phyloP scores from a whole-genome alignment of 2,329 filamentous ascomycete genomes.

The Ramichloridium luteum region DNA sequence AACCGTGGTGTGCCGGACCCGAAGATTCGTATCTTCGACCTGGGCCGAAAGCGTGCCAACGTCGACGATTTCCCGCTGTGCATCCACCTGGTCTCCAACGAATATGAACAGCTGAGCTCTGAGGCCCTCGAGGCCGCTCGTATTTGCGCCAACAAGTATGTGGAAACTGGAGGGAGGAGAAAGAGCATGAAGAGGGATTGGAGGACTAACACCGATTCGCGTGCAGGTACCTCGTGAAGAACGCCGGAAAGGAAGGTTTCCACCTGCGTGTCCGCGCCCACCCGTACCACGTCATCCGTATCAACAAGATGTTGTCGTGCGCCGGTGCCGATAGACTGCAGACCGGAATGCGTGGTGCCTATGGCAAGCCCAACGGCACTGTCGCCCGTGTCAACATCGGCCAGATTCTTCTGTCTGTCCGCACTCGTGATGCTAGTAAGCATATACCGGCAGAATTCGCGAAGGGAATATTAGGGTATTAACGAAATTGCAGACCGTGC shows the following conservation, averaged over 20 bases:
- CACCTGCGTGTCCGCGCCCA: constrained; percentile 70
- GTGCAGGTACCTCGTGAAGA: constrained; percentile 53
- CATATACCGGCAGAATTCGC: constrained; percentile 17
- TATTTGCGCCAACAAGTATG: constrained; percentile 99
- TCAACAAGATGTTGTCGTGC: constrained; percentile 99
- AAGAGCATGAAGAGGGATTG: constrained; percentile 3
- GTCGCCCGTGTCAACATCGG: constrained; percentile 99
- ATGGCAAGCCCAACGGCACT: constrained; percentile 97
- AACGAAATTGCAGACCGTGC: constrained; percentile 61
- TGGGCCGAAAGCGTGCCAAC: constrained; percentile 70
- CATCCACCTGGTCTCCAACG: constrained; percentile 99
- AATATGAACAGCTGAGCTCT: constrained; percentile 99
- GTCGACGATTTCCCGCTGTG: constrained; percentile 99
- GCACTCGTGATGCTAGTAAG: constrained; percentile 85
- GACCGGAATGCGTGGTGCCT: constrained; percentile 99
- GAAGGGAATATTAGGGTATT: no score
- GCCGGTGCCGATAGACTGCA: constrained; percentile 99
- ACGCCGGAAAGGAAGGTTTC: constrained; percentile 59
- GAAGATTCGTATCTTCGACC: constrained; percentile 79
- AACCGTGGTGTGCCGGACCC: constrained; percentile 77
- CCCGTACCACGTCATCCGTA: constrained; percentile 99
- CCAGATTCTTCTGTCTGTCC: constrained; percentile 95
- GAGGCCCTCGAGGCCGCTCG: constrained; percentile 98
- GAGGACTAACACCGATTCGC: constrained; percentile 9
- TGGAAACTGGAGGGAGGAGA: constrained; percentile 8